Evolutionary conservation across 2,329 filamentous ascomycete species (phyloP).

Genomic region (Didymellaceae sp.): DNA sequence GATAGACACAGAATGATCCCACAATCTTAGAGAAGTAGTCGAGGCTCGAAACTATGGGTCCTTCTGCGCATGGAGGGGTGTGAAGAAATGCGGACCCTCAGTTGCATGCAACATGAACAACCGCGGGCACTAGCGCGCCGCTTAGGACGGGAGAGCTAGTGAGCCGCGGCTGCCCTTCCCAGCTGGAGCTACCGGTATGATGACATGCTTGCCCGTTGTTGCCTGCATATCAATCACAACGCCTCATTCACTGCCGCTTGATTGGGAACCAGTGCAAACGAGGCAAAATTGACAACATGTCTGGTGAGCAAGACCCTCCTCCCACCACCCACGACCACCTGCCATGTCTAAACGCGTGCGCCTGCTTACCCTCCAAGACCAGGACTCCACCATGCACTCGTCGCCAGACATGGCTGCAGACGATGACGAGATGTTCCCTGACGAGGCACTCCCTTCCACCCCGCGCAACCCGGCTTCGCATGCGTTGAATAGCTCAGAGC

Average conservation of each 20-base stretch:
- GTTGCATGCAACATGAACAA: constrained; percentile 14
- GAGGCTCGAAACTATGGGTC: background rate
- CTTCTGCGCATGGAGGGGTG: constrained; percentile 12
- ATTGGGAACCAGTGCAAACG: background rate
- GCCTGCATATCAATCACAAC: background rate
- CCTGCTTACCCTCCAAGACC: constrained; percentile 48
- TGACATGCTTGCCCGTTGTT: constrained; percentile 6
- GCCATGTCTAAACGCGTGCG: constrained; percentile 23
- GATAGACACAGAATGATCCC: background rate
- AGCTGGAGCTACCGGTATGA: constrained; percentile 10
- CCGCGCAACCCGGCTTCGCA: constrained; percentile 46
- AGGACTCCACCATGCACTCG: constrained; percentile 64
- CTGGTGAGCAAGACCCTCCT: background rate
- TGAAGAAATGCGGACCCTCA: constrained; percentile 20
- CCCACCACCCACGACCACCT: background rate
- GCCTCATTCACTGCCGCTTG: constrained; percentile 3
- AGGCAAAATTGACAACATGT: constrained; percentile 1
- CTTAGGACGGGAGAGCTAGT: constrained; percentile 18
- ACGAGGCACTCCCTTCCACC: constrained; percentile 52
- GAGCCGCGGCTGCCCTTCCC: constrained; percentile 13
- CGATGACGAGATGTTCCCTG: constrained; percentile 53
- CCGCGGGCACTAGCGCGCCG: constrained; percentile 17
- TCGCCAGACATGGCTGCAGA: constrained; percentile 42
- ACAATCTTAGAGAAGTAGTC: background rate
- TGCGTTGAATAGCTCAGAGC: constrained; percentile 50